These are phyloP conservation scores for Raphanus sativus DNA, from an alignment of 345 rosid species.

Conservation along the genomic window DNA sequence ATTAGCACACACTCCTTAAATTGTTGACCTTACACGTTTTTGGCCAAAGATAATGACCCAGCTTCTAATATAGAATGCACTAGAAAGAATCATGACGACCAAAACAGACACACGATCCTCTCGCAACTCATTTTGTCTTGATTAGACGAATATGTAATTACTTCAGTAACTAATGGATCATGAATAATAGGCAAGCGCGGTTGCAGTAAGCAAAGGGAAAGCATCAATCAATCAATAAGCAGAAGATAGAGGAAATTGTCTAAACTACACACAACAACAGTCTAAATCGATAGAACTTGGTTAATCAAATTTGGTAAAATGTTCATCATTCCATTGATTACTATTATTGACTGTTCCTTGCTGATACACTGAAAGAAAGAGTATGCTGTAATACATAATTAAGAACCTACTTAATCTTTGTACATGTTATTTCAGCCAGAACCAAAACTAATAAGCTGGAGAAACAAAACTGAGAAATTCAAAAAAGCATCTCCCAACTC, in stretches of 20 bases:
- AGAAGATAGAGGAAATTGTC: neutral
- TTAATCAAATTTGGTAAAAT: neutral
- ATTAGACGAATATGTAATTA: no score
- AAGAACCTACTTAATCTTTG: neutral
- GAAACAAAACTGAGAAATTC: neutral
- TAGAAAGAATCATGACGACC: neutral
- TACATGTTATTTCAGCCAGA: neutral
- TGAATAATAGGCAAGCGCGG: neutral
- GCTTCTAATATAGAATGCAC: neutral
- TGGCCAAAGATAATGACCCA: neutral
- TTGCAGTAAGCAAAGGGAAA: neutral
- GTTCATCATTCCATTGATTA: neutral
- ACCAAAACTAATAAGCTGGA: neutral
- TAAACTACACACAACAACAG: neutral
- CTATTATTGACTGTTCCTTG: neutral
- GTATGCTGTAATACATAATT: no score
- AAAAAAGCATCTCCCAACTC: neutral
- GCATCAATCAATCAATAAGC: neutral
- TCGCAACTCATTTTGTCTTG: no score
- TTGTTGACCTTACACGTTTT: neutral
- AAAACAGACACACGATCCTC: no score
- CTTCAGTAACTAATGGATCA: no score
- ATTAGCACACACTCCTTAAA: constrained; percentile 7
- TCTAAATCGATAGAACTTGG: neutral
- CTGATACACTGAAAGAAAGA: no score